Conservation (phyloP, 768 basidiomycete genomes). For the Pleurotus sapidus region DNA sequence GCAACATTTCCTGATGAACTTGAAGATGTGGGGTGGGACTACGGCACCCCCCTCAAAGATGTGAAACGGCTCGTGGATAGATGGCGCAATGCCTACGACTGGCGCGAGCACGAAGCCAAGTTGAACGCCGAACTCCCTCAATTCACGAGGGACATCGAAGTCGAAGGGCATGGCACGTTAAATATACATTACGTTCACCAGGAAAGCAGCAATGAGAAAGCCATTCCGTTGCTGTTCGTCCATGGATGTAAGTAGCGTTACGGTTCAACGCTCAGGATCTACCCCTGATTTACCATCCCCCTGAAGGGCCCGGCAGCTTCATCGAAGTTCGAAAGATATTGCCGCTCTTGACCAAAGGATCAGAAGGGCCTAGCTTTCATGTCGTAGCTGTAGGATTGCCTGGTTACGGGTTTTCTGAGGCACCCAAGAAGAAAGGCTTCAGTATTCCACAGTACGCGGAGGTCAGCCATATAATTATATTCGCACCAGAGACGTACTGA, state of each 20-base stretch:
- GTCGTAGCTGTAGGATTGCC: slow-evolving; percentile 59
- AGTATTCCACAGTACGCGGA: slow-evolving; percentile 42
- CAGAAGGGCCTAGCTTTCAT: slow-evolving; percentile 55
- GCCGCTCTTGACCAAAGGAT: slow-evolving; percentile 42
- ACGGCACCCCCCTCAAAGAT: slow-evolving; percentile 51
- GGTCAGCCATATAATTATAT: slow-evolving; percentile 21
- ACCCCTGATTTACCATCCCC: neutral
- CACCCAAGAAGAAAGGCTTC: slow-evolving; percentile 52
- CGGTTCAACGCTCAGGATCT: neutral
- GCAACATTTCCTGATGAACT: slow-evolving; percentile 57
- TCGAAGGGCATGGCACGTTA: slow-evolving; percentile 41
- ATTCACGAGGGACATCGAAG: slow-evolving; percentile 48
- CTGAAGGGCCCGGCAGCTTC: slow-evolving; percentile 62
- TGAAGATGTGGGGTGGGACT: slow-evolving; percentile 45
- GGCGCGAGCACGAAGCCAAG: slow-evolving; percentile 47
- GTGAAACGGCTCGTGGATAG: slow-evolving; percentile 43
- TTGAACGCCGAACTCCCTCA: slow-evolving; percentile 55
- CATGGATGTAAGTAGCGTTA: slow-evolving; percentile 46
- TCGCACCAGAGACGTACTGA: too few species aligned
- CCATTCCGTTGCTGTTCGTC: slow-evolving; percentile 58
- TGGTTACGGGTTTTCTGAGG: slow-evolving; percentile 61
- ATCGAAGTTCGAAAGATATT: slow-evolving; percentile 56
- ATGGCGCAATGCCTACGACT: slow-evolving; percentile 57
- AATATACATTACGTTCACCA: slow-evolving; percentile 59
- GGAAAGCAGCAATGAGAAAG: slow-evolving; percentile 37